Percentiles rank a stretch among this genome's conserved stretches.
phyloP scores from a whole-genome alignment of 495 filamentous ascomycete genomes.

The Penicillium argentinense region DNA sequence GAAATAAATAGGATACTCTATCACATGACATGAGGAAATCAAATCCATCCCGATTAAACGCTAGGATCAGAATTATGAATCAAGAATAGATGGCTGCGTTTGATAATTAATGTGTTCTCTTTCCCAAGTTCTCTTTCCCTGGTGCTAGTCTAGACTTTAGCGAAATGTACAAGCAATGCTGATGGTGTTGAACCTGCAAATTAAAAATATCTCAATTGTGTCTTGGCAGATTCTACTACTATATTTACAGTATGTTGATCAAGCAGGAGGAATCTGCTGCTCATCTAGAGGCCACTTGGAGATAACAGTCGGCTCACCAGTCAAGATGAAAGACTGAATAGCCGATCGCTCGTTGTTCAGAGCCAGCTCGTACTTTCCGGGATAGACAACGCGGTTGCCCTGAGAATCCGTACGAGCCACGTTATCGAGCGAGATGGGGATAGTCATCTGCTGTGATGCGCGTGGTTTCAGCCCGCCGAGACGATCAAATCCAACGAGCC shows the following conservation, averaged over 20 bases:
- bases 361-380: constrained; percentile 60
- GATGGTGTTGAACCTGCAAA: too few relatives aligned
- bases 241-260: too few relatives aligned
- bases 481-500: constrained; percentile 60
- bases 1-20: too few relatives aligned
- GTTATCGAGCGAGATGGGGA: constrained; percentile 57
- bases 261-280: constrained; percentile 27
- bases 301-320: constrained; percentile 29
- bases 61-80: too few relatives aligned
- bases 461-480: constrained; percentile 46
- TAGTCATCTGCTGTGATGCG: constrained; percentile 27
- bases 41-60: too few relatives aligned
- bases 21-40: too few relatives aligned
- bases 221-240: not conserved
- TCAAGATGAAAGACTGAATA: constrained; percentile 30
- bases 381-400: constrained; percentile 64
- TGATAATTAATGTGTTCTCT: too few relatives aligned
- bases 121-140: too few relatives aligned
- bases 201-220: too few relatives aligned
- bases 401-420: constrained; percentile 56
- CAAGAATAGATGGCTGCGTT: too few relatives aligned
- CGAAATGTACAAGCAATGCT: too few relatives aligned
- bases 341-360: constrained; percentile 49
- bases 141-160: too few relatives aligned
- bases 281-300: constrained; percentile 34